Base-by-base conservation (phyloP, 2,329 filamentous ascomycete species). In the Pseudofabraea citricarpa region DNA sequence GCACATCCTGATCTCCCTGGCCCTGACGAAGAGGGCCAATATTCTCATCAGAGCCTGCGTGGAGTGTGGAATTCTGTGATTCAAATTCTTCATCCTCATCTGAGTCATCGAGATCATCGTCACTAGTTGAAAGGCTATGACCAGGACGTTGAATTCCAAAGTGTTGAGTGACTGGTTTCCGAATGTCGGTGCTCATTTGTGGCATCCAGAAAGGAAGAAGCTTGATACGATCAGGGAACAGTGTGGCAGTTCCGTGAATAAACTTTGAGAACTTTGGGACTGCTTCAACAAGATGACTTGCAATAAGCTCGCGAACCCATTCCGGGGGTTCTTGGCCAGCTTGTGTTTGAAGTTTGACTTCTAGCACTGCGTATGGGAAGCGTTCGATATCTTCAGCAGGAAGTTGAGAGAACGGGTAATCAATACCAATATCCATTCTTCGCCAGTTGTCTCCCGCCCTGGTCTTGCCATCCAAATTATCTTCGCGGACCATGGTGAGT, bases 211-310 rank as follows among this genome's bases (percentile, higher is more conserved):
- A 98, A 1, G 93, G 93, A 5, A 98, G 73, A 10, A 98, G 75
- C 37, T 96, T 74, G 65, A 98, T 98, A 43, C 86, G 81, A 35
- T 83, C 77, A 0, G 90, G 90, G 64, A 96, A 94, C 36, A 98
- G 69, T 9, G 81, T 87, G 8, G 91, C 91, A 2, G 85, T 90
- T 46, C 93, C 93, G 64, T 98, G 93, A 46, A 98, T 97, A 64
- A 97, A 98, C 69, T 98, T 98, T 60, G 90, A 96, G 67, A 97
- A 98, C 63, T 98, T 98, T 49, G 93, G 93, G 2, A 98, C 90
- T n/a, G 93, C 90, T 68, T 98, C 93, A 2, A 98, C 93, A 13
- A 98, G 75, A 68, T 98, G 93, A 50, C 90, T 95, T 10, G 88
- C 78, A 35, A 90, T 95, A 40, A 98, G 76, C 61, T 97, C 89